Base-by-base conservation (phyloP, 164 flowering plant genomes). In the Macadamia integrifolia region DNA sequence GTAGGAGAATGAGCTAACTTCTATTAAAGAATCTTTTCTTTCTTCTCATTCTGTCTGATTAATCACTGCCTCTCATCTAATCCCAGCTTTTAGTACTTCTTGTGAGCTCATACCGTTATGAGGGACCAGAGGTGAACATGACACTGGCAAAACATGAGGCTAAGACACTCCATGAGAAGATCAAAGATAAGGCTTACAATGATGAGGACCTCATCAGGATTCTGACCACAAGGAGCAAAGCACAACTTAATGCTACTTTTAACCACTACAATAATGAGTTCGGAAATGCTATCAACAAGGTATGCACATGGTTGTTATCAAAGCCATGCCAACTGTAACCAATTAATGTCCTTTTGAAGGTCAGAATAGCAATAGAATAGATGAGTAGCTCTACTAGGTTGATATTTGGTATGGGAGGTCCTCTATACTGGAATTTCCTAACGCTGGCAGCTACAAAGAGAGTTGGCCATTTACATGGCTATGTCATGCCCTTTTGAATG, bases 201-300 rank as follows among this genome's bases (percentile, higher is more conserved):
- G 71, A 87, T 66, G 93, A 89, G 31, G 93, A 92, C 40, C 44
- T 89, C 61, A 81, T 92, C 72, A 83, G 96, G 62, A 88, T 89
- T 50, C 48, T 92, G 67, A 50, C 87, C 15, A 89, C 93, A 10
- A 86, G 95, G 75, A 87, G 97, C 89, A 92, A 87, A 72, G 84
- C 86, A 30, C 97, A 92, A 68, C 72, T 92, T 66, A 81, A 77
- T 65, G 92, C 93, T 40, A 89, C 96, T 5, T 66, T 92, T 35
- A 88, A 88, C 62, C 88, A 83, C 49, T 89, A 88, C 83, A 86
- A 86, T 30, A 74, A 87, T 58, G 71, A 67, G 29, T 84, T 76
- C 73, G 89, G 88, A 1, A 80, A 79, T 66, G 77, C 80, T 11
- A 78, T 92, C 68, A 76, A 74, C 78, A 82, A 85, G 91, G 97